A percentile compares a stretch with the other conserved stretches of the same genome.
Evolutionary conservation across 176 grass and related monocot genomes (phyloP).

Genomic region (Aechmea fasciata): DNA sequence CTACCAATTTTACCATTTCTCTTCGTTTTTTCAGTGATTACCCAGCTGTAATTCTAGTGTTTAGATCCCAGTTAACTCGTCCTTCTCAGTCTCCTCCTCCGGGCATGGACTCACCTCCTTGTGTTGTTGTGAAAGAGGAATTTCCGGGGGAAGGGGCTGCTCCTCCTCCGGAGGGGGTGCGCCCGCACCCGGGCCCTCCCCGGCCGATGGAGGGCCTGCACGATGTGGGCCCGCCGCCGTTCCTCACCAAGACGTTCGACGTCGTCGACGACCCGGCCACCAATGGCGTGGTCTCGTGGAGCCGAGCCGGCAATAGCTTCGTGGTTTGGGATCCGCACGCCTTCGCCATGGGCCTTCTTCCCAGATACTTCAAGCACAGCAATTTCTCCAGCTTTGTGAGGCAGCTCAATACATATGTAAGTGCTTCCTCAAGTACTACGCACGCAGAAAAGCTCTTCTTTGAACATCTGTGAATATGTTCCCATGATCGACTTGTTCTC

Average conservation of each 20-base stretch:
- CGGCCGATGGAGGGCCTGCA: conserved; percentile 61
- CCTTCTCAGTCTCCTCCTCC: neutral
- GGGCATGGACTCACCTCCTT: conserved; percentile 28
- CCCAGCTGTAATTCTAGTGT: neutral
- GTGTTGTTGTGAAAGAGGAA: conserved; percentile 54
- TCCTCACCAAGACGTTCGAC: conserved; percentile 80
- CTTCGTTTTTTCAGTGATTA: neutral
- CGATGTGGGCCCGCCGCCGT: conserved; percentile 56
- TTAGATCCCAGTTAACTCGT: neutral
- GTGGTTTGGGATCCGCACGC: conserved; percentile 71
- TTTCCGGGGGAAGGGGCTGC: conserved; percentile 20
- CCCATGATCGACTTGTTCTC: too few species aligned
- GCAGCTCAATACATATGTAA: conserved; percentile 89
- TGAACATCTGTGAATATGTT: neutral
- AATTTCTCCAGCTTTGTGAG: conserved; percentile 89
- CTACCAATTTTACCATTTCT: neutral
- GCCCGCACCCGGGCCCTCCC: neutral
- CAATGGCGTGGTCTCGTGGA: conserved; percentile 57
- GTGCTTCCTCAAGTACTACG: conserved; percentile 22
- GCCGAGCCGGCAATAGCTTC: conserved; percentile 49
- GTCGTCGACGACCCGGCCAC: conserved; percentile 55
- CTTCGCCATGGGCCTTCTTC: conserved; percentile 52
- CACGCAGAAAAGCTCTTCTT: neutral
- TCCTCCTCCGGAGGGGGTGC: neutral
- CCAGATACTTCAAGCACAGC: conserved; percentile 71